Base-by-base conservation (phyloP, 1,284 basidiomycete genomes). In the Pholiota adiposa region DNA sequence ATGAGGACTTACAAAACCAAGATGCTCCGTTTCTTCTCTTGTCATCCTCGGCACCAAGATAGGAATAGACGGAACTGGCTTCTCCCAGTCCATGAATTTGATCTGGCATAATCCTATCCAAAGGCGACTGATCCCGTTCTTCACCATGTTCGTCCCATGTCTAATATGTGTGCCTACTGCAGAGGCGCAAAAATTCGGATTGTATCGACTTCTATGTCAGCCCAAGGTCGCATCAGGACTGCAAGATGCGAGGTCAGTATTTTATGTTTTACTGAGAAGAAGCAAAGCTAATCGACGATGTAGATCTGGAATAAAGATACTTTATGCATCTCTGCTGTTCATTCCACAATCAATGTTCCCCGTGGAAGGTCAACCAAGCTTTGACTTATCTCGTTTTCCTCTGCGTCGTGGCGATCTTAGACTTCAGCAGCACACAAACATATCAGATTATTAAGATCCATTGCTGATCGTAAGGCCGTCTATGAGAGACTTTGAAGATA, bases 11-110 rank as follows among this genome's bases (percentile, higher is more conserved):
- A 34, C 33, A 4, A 23, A 21, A 27, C 40, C 3, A 59, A 83
- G 81, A 12, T 82, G 82, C 63, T 77, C 81, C 1, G 75, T 78
- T 16, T 77, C 80, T 3, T 73, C 80, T 0, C 74, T 82, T 9
- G 70, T 80, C 14, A 72, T 73, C 4, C 74, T 83, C 8, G 79
- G 79, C 0, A 66, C 70, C 16, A 72, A 71, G 16, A 64, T 70
- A 11, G 77, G 75, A 1, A 63, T 73, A 21, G 77, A 81, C 51
- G 77, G 72, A 1, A 75, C 76, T n/a, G 81, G 81, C 0, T 72
- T 84, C 9, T 83, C 82, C 1, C 80, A 82, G 62, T 75, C 80
- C 1, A 80, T 84, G 77, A 77, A 79, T 59, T 66, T 83, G 19
- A 75, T 78, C 36, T 83, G 79, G 76, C 81, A 83, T 61, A 73